phyloP scores from a whole-genome alignment of 164 flowering plant species.

The Dillenia suffruticosa region DNA sequence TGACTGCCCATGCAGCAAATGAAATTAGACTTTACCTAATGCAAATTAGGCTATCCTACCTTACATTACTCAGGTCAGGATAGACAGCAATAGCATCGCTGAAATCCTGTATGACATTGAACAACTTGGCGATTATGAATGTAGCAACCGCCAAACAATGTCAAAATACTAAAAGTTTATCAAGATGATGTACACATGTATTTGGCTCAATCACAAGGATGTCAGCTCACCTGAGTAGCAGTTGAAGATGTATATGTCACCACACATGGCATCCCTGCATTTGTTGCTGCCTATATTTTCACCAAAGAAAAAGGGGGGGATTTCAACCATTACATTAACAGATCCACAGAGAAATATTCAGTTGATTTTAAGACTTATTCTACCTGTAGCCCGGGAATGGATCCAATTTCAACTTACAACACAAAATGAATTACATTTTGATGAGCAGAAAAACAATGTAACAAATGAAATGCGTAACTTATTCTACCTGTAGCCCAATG shows the following conservation, averaged over 20 bases:
- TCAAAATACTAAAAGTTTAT: too few relatives aligned
- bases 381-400: too few relatives aligned
- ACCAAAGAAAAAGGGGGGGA: too few relatives aligned
- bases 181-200: too few relatives aligned
- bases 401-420: too few relatives aligned
- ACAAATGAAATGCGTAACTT: too few relatives aligned
- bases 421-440: too few relatives aligned
- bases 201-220: neutral
- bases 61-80: constrained; percentile 72
- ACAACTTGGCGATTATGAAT: neutral
- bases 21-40: neutral
- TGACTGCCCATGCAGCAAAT: neutral
- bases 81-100: constrained; percentile 75
- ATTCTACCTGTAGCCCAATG: constrained; percentile 79
- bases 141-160: too few relatives aligned
- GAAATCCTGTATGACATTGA: constrained; percentile 55
- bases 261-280: constrained; percentile 88
- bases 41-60: constrained; percentile 30
- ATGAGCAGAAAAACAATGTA: too few relatives aligned
- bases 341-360: too few relatives aligned
- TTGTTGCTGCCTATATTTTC: constrained; percentile 70
- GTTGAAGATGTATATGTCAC: constrained; percentile 89
- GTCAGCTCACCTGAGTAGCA: constrained; percentile 64
- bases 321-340: too few relatives aligned
- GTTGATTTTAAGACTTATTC: too few relatives aligned